Percentiles rank a stretch among this genome's conserved stretches.
Conservation (phyloP, 176 grass and related monocot species). For the Phoenix dactylifera region DNA sequence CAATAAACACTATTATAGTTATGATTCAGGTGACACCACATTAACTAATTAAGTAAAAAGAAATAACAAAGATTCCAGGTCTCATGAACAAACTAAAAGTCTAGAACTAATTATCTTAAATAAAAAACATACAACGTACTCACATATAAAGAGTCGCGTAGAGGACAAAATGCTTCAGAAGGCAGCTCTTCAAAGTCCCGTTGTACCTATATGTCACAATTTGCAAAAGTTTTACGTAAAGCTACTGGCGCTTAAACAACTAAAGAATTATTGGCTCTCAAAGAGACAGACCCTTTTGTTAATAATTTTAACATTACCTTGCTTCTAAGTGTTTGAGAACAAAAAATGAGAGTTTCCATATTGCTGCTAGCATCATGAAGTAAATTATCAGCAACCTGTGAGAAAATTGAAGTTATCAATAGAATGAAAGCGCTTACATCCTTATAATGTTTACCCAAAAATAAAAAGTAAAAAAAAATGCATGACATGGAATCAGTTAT, state of each 20-base stretch:
- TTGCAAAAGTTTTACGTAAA: too few relatives aligned
- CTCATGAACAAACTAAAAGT: too few relatives aligned
- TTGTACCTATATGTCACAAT: slow-evolving; percentile 60
- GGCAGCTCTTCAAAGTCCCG: slow-evolving; percentile 97
- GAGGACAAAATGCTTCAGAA: slow-evolving; percentile 65
- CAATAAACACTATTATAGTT: too few relatives aligned
- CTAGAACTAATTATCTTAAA: neutral
- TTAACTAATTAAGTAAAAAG: too few relatives aligned
- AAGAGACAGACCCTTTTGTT: too few relatives aligned
- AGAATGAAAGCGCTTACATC: neutral
- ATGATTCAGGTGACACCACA: too few relatives aligned
- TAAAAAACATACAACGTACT: slow-evolving; percentile 12
- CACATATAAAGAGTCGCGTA: slow-evolving; percentile 93
- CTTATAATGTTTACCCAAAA: neutral
- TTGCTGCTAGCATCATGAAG: slow-evolving; percentile 92
- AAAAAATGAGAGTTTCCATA: slow-evolving; percentile 93
- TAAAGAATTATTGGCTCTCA: too few relatives aligned
- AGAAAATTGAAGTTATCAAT: neutral
- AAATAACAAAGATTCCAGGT: too few relatives aligned
- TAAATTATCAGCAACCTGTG: slow-evolving; percentile 89
- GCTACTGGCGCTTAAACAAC: too few relatives aligned
- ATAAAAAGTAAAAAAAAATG: neutral
- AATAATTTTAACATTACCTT: slow-evolving; percentile 45
- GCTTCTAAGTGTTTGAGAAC: slow-evolving; percentile 97
- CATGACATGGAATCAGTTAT: neutral